These are phyloP conservation scores for Colletotrichum spinosum DNA, from an alignment of 2,329 filamentous ascomycete species.

Conservation along the genomic window DNA sequence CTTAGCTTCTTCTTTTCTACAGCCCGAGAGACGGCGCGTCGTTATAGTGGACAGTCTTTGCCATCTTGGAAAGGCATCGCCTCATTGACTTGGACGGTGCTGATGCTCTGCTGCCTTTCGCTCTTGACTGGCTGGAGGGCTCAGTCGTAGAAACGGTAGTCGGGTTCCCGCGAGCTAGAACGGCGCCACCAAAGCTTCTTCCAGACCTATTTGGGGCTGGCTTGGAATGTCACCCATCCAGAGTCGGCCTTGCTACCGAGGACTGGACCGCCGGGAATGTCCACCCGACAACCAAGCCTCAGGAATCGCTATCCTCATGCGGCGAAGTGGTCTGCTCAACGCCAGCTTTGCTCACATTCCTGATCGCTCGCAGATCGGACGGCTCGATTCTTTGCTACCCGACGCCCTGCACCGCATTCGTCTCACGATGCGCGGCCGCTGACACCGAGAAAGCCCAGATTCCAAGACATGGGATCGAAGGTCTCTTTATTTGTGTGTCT, in stretches of 20 bases:
- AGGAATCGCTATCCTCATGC: conserved; percentile 2
- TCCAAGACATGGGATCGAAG: no score
- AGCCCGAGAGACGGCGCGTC: conserved; percentile 11
- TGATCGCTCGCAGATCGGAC: conserved; percentile 10
- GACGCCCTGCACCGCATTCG: neutral
- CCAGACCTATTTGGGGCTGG: neutral
- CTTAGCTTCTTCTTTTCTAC: neutral
- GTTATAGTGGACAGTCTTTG: neutral
- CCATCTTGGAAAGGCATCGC: neutral
- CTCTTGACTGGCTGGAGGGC: neutral
- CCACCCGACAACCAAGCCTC: neutral
- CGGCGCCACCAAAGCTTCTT: conserved; percentile 10
- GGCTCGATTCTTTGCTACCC: neutral
- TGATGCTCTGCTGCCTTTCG: neutral
- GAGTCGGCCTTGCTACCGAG: neutral
- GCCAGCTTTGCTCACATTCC: neutral
- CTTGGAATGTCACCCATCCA: conserved; percentile 11
- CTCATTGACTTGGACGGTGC: neutral
- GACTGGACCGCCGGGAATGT: conserved; percentile 14
- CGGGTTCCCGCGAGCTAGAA: conserved; percentile 13
- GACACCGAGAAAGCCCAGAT: neutral
- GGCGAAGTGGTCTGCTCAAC: conserved; percentile 3
- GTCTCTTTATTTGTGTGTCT: neutral
- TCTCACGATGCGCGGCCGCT: no score
- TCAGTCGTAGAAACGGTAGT: conserved; percentile 24